Base-by-base conservation (phyloP, 345 rosid species). In the Syzygium aqueum region DNA sequence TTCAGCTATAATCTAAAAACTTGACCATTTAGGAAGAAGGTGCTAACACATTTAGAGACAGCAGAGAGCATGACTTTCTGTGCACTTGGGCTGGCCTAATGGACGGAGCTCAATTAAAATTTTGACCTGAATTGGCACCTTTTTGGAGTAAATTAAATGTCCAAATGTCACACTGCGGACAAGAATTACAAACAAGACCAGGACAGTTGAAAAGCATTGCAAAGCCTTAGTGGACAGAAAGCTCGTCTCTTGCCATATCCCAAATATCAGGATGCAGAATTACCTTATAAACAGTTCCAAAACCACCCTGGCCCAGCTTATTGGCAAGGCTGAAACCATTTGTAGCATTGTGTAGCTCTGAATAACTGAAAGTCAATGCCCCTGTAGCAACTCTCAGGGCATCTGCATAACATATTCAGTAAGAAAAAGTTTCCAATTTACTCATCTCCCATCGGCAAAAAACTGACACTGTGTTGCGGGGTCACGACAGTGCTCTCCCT, bases 241-340 rank as follows among this genome's bases (percentile, higher is more conserved):
- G 67, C 33, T 61, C 27, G 33, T 3, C 67, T 61, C 67, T 61
- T 0, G 67, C 67, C 17, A n/a, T 27, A 61, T n/a, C 12, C 67
- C 17, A 61, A 61, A n/a, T 61, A 13, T n/a, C 1, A 53, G 9
- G 4, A 61, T 27, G 67, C 33, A 61, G 13, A 27, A 6, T 61
- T 61, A 61, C 67, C 67, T 61, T 92, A 78, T 85, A 95, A 85
- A 95, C 97, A 3, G 96, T 94, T 83, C 98, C 96, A 90, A 94
- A 96, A 78, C 98, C 97, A 91, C 97, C 98, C 91, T 96, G 97
- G 88, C 97, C 98, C 67, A 94, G 95, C 92, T 95, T 94, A 91
- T 95, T 92, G 51, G 92, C 87, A 77, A 90, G 88, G 89, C 87
- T 92, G 84, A 95, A 95, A 87, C 92, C 96, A 51, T 94, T 92